Evolutionary conservation across 2,329 filamentous ascomycete genomes (phyloP).

Genomic region (Elsinoe perseae): DNA sequence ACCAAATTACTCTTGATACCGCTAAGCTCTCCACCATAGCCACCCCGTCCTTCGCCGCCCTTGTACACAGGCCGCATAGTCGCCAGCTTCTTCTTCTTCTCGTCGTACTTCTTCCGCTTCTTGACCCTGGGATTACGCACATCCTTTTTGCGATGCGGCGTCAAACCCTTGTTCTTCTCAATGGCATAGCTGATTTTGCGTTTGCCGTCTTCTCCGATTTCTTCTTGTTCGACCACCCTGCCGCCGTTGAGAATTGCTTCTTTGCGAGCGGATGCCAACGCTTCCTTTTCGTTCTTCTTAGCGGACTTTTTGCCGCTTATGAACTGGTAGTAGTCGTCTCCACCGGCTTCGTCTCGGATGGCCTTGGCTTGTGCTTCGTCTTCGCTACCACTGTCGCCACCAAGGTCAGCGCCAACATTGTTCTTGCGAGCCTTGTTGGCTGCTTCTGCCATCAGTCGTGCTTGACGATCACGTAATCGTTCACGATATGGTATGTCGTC

Average conservation of each 20-base stretch:
- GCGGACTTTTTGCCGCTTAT: conserved; percentile 59
- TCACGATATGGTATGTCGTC: conserved; percentile 82
- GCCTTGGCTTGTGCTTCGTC: conserved; percentile 49
- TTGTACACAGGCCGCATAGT: conserved; percentile 81
- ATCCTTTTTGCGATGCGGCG: conserved; percentile 86
- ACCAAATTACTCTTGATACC: conserved; percentile 93
- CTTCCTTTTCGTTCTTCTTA: conserved; percentile 69
- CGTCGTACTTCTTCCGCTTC: conserved; percentile 93
- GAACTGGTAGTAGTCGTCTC: conserved; percentile 84
- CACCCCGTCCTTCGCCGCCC: conserved; percentile 72
- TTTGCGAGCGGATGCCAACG: conserved; percentile 50
- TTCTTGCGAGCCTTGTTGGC: conserved; percentile 68
- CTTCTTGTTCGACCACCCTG: conserved; percentile 58
- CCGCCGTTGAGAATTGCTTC: conserved; percentile 50
- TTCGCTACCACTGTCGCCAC: conserved; percentile 62
- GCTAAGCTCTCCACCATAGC: conserved; percentile 84
- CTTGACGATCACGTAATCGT: conserved; percentile 75
- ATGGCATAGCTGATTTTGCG: conserved; percentile 89
- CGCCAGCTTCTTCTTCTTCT: conserved; percentile 93
- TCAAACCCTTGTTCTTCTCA: conserved; percentile 93
- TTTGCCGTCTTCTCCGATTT: conserved; percentile 75
- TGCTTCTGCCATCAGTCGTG: conserved; percentile 79
- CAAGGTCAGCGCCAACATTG: conserved; percentile 59
- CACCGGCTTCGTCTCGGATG: conserved; percentile 44
- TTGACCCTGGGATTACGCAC: conserved; percentile 92